Conservation (phyloP, 352 stramenopile genomes). For the Aphanomyces invadans region DNA sequence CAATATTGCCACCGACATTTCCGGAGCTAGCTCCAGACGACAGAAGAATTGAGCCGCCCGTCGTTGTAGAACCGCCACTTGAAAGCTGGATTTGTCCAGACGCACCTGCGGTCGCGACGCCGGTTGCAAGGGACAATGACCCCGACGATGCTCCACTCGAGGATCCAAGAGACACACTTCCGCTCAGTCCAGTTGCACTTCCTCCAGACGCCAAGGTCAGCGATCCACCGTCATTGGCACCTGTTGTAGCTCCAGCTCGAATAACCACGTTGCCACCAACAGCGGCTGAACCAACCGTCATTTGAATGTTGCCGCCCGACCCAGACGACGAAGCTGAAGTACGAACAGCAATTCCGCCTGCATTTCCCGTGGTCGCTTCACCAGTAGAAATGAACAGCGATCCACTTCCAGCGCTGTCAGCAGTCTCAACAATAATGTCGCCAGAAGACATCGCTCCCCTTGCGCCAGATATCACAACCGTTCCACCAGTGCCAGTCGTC, state of each 20-base stretch:
- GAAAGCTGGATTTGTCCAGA: conserved; percentile 5
- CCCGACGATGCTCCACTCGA: neutral
- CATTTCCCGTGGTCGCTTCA: neutral
- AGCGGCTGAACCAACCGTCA: neutral
- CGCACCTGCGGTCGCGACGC: neutral
- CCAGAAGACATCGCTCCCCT: neutral
- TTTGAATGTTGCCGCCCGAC: neutral
- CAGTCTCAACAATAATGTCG: neutral
- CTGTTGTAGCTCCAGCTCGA: conserved; percentile 5
- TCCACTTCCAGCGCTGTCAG: neutral
- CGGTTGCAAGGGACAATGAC: neutral
- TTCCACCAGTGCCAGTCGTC: conserved; percentile 4
- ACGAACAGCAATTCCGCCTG: neutral
- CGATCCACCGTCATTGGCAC: neutral
- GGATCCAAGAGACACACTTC: neutral
- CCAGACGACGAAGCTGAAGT: neutral
- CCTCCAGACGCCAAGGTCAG: neutral
- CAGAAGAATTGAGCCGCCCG: neutral
- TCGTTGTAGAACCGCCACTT: neutral
- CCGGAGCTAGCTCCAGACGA: conserved; percentile 3
- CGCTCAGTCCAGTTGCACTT: neutral
- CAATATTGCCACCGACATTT: neutral
- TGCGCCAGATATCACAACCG: neutral
- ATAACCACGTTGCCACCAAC: conserved; percentile 27
- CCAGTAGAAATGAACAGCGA: neutral